Base-by-base conservation (phyloP, 176 grass and related monocot genomes). In the Dactylis glomerata region DNA sequence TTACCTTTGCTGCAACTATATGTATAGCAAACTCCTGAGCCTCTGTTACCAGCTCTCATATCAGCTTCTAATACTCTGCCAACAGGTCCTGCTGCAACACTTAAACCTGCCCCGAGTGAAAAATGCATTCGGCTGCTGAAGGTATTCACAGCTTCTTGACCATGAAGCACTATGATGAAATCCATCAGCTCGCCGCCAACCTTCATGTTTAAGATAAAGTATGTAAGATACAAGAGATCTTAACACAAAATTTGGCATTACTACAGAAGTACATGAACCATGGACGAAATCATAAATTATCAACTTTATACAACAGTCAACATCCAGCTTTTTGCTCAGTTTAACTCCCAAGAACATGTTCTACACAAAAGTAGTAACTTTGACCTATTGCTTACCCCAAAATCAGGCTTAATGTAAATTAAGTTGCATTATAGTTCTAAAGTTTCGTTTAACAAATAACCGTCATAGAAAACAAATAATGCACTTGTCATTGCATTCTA, bases 1-100 rank as follows among this genome's bases (percentile, higher is more conserved):
- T 63, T 94, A 97, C 95, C 95, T 97, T 97, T 97, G 63, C 95
- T 97, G 76, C 86, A 92, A 87, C 95, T 97, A 89, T 97, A 94
- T 73, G 95, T 94, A 83, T 97, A 94, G 75, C 92, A 92, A 87
- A 92, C 73, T 75, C 92, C 95, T 4, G 88, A 92, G 27, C 95
- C 95, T 87, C 82, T 92, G 63, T 94, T 86, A 32, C 95, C 88
- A 44, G 88, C 86, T 87, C 95, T 81, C 14, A 97, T 11, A 82
- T 97, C 95, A 87, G 92, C 95, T 92, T 97, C 95, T 77, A 94
- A 58, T 20, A 92, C 95, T 89, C 95, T 94, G 4, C 95, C 95
- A 76, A 97, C 50, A 66, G 95, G 95, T 51, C 95, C 95, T 37
- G 84, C 95, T 77, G 95, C 95, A 78, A 78, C 90, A 85, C 95